Conservation (phyloP, 2,329 filamentous ascomycete species). For the Calonectria pteridis region DNA sequence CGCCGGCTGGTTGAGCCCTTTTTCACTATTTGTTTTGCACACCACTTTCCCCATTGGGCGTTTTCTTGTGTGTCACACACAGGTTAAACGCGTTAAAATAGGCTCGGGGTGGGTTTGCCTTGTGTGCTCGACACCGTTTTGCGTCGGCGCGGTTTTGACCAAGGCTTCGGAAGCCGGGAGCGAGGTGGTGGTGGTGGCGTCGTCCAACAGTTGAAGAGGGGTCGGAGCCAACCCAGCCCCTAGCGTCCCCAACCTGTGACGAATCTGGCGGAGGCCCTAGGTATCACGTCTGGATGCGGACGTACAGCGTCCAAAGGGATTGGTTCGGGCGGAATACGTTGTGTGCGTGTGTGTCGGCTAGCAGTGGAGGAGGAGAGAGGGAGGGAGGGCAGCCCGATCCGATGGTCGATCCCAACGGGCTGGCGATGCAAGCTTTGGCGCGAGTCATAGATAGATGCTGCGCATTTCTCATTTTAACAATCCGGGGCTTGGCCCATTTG, state of each 20-base stretch:
- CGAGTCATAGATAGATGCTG: not conserved
- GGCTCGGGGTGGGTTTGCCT: too few relatives aligned
- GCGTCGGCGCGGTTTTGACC: not conserved
- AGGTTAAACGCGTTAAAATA: not conserved
- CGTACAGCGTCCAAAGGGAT: not conserved
- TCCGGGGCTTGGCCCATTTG: not conserved
- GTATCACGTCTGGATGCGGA: not conserved
- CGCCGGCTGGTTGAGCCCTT: not conserved
- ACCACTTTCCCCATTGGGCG: not conserved
- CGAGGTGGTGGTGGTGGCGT: not conserved
- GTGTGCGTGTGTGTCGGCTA: not conserved
- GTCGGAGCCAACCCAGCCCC: too few relatives aligned
- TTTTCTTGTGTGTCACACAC: not conserved
- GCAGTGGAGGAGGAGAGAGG: too few relatives aligned
- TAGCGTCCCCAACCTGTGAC: not conserved
- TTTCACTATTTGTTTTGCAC: not conserved
- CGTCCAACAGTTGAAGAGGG: too few relatives aligned
- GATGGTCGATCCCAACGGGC: not conserved
- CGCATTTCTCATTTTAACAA: not conserved
- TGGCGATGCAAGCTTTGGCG: not conserved
- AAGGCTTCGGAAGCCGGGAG: not conserved
- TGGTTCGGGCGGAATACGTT: not conserved
- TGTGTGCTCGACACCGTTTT: not conserved
- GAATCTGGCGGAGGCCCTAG: not conserved
- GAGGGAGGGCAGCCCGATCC: not conserved